Evolutionary conservation across 2,329 filamentous ascomycete genomes (phyloP), one percentile per base, ranked within the genome.

Genomic region (Graphilbum fragrans): DNA sequence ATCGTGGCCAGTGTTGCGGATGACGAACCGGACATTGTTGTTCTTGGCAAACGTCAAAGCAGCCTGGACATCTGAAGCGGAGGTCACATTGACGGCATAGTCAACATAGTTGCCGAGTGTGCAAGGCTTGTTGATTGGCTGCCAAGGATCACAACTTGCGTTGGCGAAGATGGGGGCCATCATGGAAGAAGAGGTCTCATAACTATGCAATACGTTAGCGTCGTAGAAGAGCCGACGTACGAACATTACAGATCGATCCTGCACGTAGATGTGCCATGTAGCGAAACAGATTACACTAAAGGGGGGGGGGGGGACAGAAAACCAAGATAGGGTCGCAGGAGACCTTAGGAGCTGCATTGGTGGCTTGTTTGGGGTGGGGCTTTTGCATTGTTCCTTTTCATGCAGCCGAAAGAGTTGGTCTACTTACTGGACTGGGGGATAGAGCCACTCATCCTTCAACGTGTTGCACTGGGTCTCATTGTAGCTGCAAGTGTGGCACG

Each of bases 1-100:
- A 48, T 75, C 71, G 50, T 77, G 72, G 2, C 72, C 72, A 0
- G 72, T 76, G 48, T 75, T 75, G 45, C 68, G 65, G 45, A 77
- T 64, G 23, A 74, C 58, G 0, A 77, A 50, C 2, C 72, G 65
- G 35, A 77, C 58, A 48, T 70, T 70, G 47, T 69, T 54, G 7
- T 63, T 45, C 1, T 53, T 53, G 1, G 67, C 69, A 42, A 74
- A 63, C 39, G 55, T 49, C 41, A 63, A 46, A 16, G 57, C 55
- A 8, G 56, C 54, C 35, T 58, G 53, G 29, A 57, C 43, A 21
- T 58, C 49, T 1, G 45, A 46, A 1, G 42, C 45, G 2, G 46
- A 44, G 36, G 41, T 46, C 17, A 50, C 53, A 19, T 51, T 49
- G 46, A 57, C 48, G 18, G 52, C 50, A 35, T 46, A 62, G 22